Evolutionary conservation across 805 yeast genomes (phyloP).

Genomic region (Metschnikowia rubicola): DNA sequence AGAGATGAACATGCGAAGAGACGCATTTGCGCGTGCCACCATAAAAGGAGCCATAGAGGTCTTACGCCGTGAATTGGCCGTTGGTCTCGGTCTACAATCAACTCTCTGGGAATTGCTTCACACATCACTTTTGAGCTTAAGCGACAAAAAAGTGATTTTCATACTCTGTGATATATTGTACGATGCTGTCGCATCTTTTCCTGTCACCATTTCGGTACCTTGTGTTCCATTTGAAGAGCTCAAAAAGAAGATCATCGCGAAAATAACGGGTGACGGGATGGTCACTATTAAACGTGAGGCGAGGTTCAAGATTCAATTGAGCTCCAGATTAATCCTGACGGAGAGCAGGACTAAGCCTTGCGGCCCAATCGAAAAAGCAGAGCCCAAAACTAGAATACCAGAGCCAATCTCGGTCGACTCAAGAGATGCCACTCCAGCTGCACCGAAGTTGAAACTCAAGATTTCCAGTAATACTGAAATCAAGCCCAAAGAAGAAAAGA

Average conservation of each 20-base stretch:
- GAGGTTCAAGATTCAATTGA: conserved; percentile 49
- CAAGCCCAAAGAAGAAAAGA: background rate
- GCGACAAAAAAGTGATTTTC: conserved; percentile 59
- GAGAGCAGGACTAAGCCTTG: conserved; percentile 1
- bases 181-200: conserved; percentile 53
- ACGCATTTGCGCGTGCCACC: conserved; percentile 60
- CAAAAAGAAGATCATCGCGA: conserved; percentile 59
- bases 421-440: background rate
- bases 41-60: conserved; percentile 64
- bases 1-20: conserved; percentile 53
- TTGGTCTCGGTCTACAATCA: conserved; percentile 53
- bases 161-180: conserved; percentile 65
- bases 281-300: conserved; percentile 63
- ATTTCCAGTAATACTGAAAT: background rate
- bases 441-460: conserved; percentile 5
- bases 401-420: background rate
- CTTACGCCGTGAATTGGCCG: conserved; percentile 55
- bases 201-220: conserved; percentile 67
- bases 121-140: conserved; percentile 54
- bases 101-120: conserved; percentile 71
- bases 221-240: conserved; percentile 45
- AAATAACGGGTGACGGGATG: conserved; percentile 47
- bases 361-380: background rate
- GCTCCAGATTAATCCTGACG: conserved; percentile 7
- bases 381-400: background rate